Evolutionary conservation across 1,284 basidiomycete genomes (phyloP).

Genomic region (Fomitopsis pinicola): DNA sequence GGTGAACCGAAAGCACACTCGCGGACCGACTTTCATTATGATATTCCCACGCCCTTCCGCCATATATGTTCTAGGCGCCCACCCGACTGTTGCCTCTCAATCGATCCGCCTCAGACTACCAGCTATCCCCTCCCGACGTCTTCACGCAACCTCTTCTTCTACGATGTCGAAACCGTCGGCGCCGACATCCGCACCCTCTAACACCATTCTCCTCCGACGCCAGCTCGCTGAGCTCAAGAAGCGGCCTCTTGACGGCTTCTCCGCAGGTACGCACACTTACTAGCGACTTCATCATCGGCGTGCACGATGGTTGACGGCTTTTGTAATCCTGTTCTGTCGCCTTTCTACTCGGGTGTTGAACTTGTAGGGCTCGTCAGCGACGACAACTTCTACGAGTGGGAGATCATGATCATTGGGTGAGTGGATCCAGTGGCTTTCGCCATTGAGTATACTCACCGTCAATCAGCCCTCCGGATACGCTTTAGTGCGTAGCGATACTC

Average conservation of each 20-base stretch:
- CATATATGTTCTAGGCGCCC: slow-evolving; percentile 5
- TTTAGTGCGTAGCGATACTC: slow-evolving; percentile 58
- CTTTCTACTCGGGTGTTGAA: slow-evolving; percentile 18
- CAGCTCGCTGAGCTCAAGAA: slow-evolving; percentile 87
- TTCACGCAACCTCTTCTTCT: background rate
- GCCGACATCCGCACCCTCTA: slow-evolving; percentile 36
- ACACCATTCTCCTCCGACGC: slow-evolving; percentile 72
- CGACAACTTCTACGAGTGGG: slow-evolving; percentile 91
- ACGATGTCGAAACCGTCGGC: slow-evolving; percentile 21
- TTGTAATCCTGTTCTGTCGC: slow-evolving; percentile 15
- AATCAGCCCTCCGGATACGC: slow-evolving; percentile 78
- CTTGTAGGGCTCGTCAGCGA: slow-evolving; percentile 84
- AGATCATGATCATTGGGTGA: slow-evolving; percentile 89
- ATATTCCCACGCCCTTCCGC: slow-evolving; percentile 5
- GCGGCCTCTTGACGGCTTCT: slow-evolving; percentile 90
- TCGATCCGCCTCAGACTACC: slow-evolving; percentile 5
- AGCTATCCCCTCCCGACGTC: background rate
- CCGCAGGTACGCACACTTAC: slow-evolving; percentile 58
- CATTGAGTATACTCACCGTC: slow-evolving; percentile 8
- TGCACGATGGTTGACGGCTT: slow-evolving; percentile 18
- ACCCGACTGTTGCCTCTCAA: background rate
- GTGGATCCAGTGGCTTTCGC: slow-evolving; percentile 24
- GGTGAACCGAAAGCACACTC: background rate
- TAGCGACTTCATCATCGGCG: slow-evolving; percentile 17
- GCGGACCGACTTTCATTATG: background rate